Evolutionary conservation across 345 rosid species (phyloP), one percentile per base, ranked within the genome.

Genomic region (Acer yangbiense): DNA sequence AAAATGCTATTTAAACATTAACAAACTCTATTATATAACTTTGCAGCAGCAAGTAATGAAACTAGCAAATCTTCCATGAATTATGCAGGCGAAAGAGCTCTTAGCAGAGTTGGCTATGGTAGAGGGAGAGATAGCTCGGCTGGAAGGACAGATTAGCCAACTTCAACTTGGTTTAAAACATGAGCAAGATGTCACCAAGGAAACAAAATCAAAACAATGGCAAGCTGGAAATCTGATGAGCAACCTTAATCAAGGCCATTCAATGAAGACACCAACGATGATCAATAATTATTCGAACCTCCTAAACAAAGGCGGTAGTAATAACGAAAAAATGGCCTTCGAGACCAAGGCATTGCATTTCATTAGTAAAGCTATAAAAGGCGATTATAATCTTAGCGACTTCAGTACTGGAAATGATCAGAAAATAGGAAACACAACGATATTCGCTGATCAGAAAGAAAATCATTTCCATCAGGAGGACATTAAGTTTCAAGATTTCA

Each of bases 301-400:
- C 41, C 27, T 87, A 77, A 78, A 57, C 88, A 85, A 78, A 76
- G 75, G 57, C 63, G 79, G 43, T 17, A 88, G 84, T 4, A 92
- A 83, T 6, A 46, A 46, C 13, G 91, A 86, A 14, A 88, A 83
- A 75, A 52, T 82, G 77, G 79, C 85, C 35, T 92, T 93, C 77
- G 97, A 86, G 64, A 89, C 98, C 63, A 90, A 92, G 88, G 91
- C 98, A 5, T 71, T 95, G 84, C 98, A 92, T 82, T 95, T 95
- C 82, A 93, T 95, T 54, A 93, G 89, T 75, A 95, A 93, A 85
- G 93, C 99, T 55, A 95, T 93, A 54, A 92, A 92, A 78, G 94
- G 92, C 2, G 98, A 92, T 79, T 93, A 88, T 55, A 65, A 76
- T 21, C 75, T 81, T 4, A 87, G 80, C 72, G 92, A 88, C 86